Percentiles rank a stretch among this genome's conserved stretches.
Evolutionary conservation across 305 asterid species (phyloP).

Genomic region (Fraxinus nigra): DNA sequence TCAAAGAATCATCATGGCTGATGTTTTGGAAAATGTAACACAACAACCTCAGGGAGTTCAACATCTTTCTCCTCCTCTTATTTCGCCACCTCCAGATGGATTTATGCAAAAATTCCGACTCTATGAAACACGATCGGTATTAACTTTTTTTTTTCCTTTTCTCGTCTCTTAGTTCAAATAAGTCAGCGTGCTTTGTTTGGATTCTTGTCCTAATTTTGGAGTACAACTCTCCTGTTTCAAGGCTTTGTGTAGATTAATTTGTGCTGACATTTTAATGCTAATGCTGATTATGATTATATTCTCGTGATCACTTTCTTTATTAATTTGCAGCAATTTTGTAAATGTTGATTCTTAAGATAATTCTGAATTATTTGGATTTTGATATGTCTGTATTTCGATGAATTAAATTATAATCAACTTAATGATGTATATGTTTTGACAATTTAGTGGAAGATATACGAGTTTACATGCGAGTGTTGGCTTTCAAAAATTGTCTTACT

Average conservation of each 20-base stretch:
- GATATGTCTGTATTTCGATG: background rate
- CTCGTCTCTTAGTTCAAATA: too few species aligned
- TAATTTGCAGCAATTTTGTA: slow-evolving; percentile 1
- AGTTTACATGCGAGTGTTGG: background rate
- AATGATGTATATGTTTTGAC: slow-evolving; percentile 1
- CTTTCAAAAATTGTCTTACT: background rate
- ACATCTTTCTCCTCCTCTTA: slow-evolving; percentile 28
- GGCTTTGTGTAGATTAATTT: background rate
- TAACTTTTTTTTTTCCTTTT: too few species aligned
- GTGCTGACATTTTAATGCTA: slow-evolving; percentile 13
- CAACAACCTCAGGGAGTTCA: slow-evolving; percentile 29
- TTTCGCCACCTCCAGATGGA: slow-evolving; percentile 40
- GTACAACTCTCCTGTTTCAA: slow-evolving; percentile 11
- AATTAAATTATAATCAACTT: background rate
- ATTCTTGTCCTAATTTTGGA: slow-evolving; percentile 12
- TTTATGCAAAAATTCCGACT: slow-evolving; percentile 94
- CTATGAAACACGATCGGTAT: slow-evolving; percentile 92
- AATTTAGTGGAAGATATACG: background rate
- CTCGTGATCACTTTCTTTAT: slow-evolving; percentile 2
- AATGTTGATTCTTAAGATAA: slow-evolving; percentile 4
- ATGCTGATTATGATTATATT: slow-evolving; percentile 1
- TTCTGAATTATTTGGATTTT: background rate
- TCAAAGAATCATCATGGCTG: slow-evolving; percentile 29
- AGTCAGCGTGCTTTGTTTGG: slow-evolving; percentile 9
- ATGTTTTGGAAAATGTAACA: slow-evolving; percentile 36